Conservation (phyloP, 805 yeast genomes). For the Cyberlindnera lachancei region DNA sequence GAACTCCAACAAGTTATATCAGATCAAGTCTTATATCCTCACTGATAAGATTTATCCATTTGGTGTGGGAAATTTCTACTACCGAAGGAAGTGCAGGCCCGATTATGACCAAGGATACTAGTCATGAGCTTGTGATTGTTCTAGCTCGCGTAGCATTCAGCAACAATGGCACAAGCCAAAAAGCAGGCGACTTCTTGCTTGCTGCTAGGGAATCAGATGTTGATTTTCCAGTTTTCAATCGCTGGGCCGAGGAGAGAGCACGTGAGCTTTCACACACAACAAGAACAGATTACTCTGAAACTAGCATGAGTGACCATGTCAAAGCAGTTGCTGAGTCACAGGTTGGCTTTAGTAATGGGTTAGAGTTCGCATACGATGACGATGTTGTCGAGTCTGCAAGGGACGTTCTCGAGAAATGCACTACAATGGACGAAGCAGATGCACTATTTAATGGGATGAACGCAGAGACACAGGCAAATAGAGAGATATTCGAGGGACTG, state of each 20-base stretch:
- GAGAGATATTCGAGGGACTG: constrained; percentile 1
- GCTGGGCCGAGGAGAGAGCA: constrained; percentile 35
- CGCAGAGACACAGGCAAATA: constrained; percentile 2
- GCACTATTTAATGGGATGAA: constrained; percentile 58
- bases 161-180: constrained; percentile 31
- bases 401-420: constrained; percentile 58
- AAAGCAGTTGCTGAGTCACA: constrained; percentile 29
- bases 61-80: constrained; percentile 20
- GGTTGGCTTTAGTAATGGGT: constrained; percentile 44
- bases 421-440: constrained; percentile 76
- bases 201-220: constrained; percentile 27
- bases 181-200: constrained; percentile 31
- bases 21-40: constrained; percentile 16
- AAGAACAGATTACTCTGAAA: not conserved
- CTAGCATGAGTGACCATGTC: constrained; percentile 16
- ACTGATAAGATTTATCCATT: constrained; percentile 12
- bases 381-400: constrained; percentile 63
- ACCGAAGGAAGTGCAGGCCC: constrained; percentile 10
- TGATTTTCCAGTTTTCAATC: constrained; percentile 31
- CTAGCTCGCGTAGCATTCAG: constrained; percentile 48
- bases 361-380: constrained; percentile 54
- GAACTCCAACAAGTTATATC: constrained; percentile 17
- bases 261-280: constrained; percentile 27
- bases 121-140: constrained; percentile 39
- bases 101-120: constrained; percentile 24